These are phyloP conservation scores for Beauveria scarabaeidicola DNA, from an alignment of 2,329 filamentous ascomycete species.

Conservation along the genomic window DNA sequence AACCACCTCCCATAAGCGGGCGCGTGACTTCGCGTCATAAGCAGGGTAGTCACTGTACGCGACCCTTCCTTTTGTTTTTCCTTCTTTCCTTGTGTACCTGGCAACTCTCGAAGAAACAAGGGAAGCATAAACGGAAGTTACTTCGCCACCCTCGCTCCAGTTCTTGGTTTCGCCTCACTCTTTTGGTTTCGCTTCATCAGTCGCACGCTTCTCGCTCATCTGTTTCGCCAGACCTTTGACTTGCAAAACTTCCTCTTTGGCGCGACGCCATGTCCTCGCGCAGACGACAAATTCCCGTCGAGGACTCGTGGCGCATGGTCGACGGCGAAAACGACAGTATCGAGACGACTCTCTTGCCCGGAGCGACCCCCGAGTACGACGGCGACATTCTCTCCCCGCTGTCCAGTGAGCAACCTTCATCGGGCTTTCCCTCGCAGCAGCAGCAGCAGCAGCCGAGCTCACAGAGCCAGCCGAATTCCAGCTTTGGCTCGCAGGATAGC, in stretches of 20 bases:
- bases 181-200: background rate
- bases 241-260: background rate
- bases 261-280: constrained; percentile 10
- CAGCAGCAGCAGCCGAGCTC: constrained; percentile 30
- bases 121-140: background rate
- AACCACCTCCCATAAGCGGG: background rate
- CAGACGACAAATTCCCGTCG: constrained; percentile 28
- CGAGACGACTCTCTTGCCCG: constrained; percentile 44
- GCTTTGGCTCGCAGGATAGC: constrained; percentile 45
- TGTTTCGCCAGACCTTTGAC: background rate
- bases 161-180: background rate
- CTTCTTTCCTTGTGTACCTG: background rate
- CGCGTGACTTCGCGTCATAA: constrained; percentile 2
- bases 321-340: constrained; percentile 54
- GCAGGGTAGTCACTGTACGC: background rate
- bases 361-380: constrained; percentile 31
- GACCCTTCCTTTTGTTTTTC: background rate
- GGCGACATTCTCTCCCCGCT: constrained; percentile 26
- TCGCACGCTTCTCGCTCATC: background rate
- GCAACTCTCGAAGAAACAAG: background rate
- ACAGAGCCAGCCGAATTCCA: constrained; percentile 26
- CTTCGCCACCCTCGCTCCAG: background rate
- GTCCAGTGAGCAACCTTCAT: constrained; percentile 30
- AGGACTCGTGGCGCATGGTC: constrained; percentile 53
- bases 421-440: constrained; percentile 30